Evolutionary conservation across 768 basidiomycete genomes (phyloP), one percentile per base, ranked within the genome.

Genomic region (Gyrodon lividus): DNA sequence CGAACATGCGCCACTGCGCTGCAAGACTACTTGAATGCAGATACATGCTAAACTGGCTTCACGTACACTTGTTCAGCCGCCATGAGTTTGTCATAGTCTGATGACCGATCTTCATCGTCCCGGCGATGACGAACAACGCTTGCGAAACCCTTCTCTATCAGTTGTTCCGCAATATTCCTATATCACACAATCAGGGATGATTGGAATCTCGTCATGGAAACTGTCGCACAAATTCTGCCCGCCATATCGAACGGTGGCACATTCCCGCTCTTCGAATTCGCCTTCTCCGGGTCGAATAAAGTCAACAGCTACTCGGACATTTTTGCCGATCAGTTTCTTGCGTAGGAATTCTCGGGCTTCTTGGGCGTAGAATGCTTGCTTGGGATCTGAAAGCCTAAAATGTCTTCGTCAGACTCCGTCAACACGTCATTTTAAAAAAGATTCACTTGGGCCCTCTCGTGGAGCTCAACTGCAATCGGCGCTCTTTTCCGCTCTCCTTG

Each of bases 81-180:
- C 80, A 98, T 93, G 39, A 98, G 75, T 72, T 92, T 94, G 73
- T 99, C 97, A 58, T 93, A 92, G 64, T 98, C 96, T 6, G 87
- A 79, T n/a, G 95, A 95, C 42, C 95, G 82, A 60, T 95, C 90
- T 69, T 98, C 96, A 63, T 98, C 96, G 59, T 96, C 95, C 19
- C 92, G 84, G 63, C 86, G 89, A 71, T 99, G 96, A 41, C 96
- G 85, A 23, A 98, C 84, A 9, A 89, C 87, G 50, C 84, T 88
- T 4, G 92, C 92, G 26, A 96, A 73, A 42, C 97, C 96, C 62
- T 92, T 93, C 64, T 98, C 97, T 46, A 98, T 84, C 30, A 99
- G 72, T 65, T 93, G 89, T 63, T 96, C 94, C 0, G 95, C 89
- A 45, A 98, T 75, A 64, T 97, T 98, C 47, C 91, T 96, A 51